phyloP scores from a whole-genome alignment of 108 stramenopile species.

The Phaeodactylum tricornutum region DNA sequence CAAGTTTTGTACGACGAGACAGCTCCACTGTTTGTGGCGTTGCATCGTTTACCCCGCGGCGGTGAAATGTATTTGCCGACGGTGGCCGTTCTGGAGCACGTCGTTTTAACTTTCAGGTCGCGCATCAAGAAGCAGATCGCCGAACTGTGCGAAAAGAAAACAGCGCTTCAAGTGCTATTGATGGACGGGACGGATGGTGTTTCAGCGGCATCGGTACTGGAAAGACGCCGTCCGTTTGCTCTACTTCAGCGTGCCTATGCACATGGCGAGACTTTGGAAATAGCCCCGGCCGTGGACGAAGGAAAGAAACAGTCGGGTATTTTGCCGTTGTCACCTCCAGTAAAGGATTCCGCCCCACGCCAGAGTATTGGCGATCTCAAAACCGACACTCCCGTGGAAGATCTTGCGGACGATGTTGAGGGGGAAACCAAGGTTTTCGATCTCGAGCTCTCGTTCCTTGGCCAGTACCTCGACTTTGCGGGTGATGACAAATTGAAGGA shows the following conservation, averaged over 20 bases:
- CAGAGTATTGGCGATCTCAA: conserved; percentile 5
- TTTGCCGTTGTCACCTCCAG: conserved; percentile 40
- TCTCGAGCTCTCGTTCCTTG: conserved; percentile 47
- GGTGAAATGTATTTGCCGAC: conserved; percentile 79
- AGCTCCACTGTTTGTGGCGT: conserved; percentile 71
- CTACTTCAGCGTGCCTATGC: conserved; percentile 57
- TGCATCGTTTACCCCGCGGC: conserved; percentile 72
- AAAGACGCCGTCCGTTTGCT: conserved; percentile 57
- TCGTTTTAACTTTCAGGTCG: conserved; percentile 78
- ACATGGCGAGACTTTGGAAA: conserved; percentile 53
- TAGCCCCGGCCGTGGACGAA: conserved; percentile 19
- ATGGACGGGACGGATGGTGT: conserved; percentile 6
- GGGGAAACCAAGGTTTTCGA: conserved; percentile 43
- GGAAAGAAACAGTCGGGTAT: conserved; percentile 22
- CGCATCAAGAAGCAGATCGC: conserved; percentile 69
- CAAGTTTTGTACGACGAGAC: conserved; percentile 61
- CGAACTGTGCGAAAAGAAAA: conserved; percentile 52
- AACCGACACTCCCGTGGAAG: conserved; percentile 19
- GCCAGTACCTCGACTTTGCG: conserved; percentile 49
- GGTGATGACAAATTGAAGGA: conserved; percentile 29
- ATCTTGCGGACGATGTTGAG: conserved; percentile 39
- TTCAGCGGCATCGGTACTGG: conserved; percentile 44
- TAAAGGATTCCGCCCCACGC: conserved; percentile 32
- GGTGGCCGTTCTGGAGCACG: conserved; percentile 79
- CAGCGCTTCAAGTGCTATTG: conserved; percentile 51